Conservation (phyloP, 2,329 filamentous ascomycete species). For the Pseudocercospora vitis region DNA sequence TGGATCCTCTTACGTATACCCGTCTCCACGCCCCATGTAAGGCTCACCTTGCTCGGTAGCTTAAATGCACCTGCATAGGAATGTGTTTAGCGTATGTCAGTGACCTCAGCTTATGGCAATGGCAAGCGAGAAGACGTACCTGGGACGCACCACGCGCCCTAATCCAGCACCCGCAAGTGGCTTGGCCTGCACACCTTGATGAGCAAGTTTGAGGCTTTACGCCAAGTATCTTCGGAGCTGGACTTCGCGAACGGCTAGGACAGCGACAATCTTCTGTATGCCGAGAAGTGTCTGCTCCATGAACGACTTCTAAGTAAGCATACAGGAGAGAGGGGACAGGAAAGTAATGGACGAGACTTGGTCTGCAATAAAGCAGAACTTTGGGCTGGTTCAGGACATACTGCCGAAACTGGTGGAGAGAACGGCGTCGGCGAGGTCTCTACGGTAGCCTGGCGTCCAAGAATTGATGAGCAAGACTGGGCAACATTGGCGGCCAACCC, state of each 20-base stretch:
- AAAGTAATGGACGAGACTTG: neutral
- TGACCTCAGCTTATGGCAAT: neutral
- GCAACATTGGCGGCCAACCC: neutral
- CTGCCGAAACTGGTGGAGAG: neutral
- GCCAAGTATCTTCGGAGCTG: conserved; percentile 6
- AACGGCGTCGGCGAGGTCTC: neutral
- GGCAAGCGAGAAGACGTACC: neutral
- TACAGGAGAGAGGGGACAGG: neutral
- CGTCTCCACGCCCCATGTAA: neutral
- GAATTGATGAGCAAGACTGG: neutral
- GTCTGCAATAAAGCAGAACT: neutral
- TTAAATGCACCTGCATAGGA: neutral
- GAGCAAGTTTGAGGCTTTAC: conserved; percentile 19
- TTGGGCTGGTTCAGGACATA: neutral
- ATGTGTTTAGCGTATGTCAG: conserved; percentile 1
- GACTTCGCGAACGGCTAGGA: neutral
- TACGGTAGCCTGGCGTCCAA: neutral
- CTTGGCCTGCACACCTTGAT: conserved; percentile 16
- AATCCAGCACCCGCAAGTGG: neutral
- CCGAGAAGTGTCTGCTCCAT: neutral
- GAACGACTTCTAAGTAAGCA: neutral
- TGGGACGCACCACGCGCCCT: no score
- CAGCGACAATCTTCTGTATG: neutral
- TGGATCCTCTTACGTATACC: neutral
- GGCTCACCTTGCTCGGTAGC: neutral